phyloP scores from a whole-genome alignment of 768 basidiomycete genomes.

The Leccinum arenicola region DNA sequence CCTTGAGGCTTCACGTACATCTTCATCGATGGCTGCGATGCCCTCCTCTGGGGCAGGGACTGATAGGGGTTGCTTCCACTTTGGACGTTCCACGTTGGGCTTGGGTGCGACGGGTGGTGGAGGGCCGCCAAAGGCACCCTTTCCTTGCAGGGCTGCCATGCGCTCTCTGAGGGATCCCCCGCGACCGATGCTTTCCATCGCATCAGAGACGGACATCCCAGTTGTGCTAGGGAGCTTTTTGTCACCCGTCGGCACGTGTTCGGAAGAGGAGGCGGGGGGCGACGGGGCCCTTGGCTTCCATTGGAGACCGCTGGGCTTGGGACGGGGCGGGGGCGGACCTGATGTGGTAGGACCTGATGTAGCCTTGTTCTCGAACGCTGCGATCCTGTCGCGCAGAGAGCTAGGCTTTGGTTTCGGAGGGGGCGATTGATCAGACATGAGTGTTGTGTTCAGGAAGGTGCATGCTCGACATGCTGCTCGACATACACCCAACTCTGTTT shows the following conservation, averaged over 20 bases:
- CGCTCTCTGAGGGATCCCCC: conserved; percentile 86
- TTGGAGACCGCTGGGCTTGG: conserved; percentile 62
- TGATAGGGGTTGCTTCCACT: conserved; percentile 81
- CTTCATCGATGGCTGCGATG: conserved; percentile 11
- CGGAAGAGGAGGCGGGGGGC: conserved; percentile 27
- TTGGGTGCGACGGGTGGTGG: conserved; percentile 46
- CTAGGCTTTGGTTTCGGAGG: conserved; percentile 67
- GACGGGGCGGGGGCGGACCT: conserved; percentile 30
- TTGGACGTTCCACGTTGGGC: conserved; percentile 63
- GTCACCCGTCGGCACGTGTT: conserved; percentile 14
- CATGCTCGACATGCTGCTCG: conserved; percentile 22
- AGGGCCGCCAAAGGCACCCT: conserved; percentile 68
- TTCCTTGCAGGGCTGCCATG: conserved; percentile 91
- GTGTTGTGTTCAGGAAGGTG: conserved; percentile 10
- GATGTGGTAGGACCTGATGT: conserved; percentile 28
- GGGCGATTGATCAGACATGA: conserved; percentile 61
- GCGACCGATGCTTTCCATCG: conserved; percentile 79
- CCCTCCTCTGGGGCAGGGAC: conserved; percentile 40
- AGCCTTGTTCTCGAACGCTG: conserved; percentile 74
- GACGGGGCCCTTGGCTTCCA: conserved; percentile 70
- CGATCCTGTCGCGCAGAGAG: conserved; percentile 84
- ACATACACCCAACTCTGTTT: conserved; percentile 9
- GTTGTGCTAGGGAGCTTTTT: conserved; percentile 27
- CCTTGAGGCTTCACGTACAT: conserved; percentile 28
- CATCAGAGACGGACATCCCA: conserved; percentile 82